phyloP scores from a whole-genome alignment of 2,329 filamentous ascomycete genomes.

The Graphilbum sp. region DNA sequence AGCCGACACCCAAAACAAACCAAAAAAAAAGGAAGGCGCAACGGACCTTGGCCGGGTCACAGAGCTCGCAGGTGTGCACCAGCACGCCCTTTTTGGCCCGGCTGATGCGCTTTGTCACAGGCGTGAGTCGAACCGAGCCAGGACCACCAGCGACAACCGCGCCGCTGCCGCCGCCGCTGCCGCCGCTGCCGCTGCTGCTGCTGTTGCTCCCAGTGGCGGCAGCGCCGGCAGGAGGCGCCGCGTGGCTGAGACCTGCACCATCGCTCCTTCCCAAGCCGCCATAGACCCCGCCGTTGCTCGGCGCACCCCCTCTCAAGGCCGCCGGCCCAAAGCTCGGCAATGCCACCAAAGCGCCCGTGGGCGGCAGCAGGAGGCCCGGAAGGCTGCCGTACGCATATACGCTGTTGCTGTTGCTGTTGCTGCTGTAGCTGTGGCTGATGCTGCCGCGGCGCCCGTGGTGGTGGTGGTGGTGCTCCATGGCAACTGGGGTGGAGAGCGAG shows the following conservation, averaged over 20 bases:
- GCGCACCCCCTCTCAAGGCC: not conserved
- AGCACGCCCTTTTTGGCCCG: conserved; percentile 8
- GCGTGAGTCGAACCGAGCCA: conserved; percentile 4
- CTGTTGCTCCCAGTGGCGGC: too few relatives aligned
- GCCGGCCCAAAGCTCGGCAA: not conserved
- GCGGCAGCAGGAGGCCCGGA: too few relatives aligned
- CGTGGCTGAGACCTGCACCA: not conserved
- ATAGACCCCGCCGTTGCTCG: not conserved
- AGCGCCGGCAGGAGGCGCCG: too few relatives aligned
- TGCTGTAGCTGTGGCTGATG: too few relatives aligned
- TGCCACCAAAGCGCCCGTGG: not conserved
- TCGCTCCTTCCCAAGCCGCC: not conserved
- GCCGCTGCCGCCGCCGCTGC: not conserved
- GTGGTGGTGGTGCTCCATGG: too few relatives aligned
- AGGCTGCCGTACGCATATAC: too few relatives aligned
- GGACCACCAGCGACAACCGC: too few relatives aligned
- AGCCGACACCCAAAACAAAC: conserved; percentile 4
- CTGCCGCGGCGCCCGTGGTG: too few relatives aligned
- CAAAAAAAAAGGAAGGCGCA: not conserved
- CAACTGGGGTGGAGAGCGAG: too few relatives aligned
- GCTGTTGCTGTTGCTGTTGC: too few relatives aligned
- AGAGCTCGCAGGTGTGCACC: conserved; percentile 7
- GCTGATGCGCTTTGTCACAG: conserved; percentile 4
- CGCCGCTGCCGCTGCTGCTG: not conserved
- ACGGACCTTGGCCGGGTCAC: conserved; percentile 6